Conservation (phyloP, 768 basidiomycete species). For the Hypsizygus marmoreus region DNA sequence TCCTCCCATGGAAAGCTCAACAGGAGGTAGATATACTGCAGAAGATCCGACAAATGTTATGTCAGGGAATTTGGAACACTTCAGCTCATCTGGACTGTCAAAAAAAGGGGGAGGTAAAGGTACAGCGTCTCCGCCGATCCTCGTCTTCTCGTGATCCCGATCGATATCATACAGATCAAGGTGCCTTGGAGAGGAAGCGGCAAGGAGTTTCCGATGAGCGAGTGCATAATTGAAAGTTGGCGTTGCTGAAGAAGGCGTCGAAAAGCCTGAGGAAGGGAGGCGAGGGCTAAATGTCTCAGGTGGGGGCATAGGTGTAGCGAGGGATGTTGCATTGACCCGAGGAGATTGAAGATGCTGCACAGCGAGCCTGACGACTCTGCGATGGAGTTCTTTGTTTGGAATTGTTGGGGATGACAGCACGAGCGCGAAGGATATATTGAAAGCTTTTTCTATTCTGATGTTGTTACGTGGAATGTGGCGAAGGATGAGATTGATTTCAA, state of each 20-base stretch:
- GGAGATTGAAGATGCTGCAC: slow-evolving; percentile 67
- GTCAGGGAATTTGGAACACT: slow-evolving; percentile 27
- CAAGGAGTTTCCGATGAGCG: slow-evolving; percentile 51
- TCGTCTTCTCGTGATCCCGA: slow-evolving; percentile 10
- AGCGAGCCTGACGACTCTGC: slow-evolving; percentile 51
- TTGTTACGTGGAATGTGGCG: slow-evolving; percentile 45
- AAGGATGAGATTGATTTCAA: slow-evolving; percentile 62
- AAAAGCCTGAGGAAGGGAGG: slow-evolving; percentile 51
- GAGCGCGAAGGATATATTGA: slow-evolving; percentile 56
- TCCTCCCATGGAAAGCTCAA: slow-evolving; percentile 34
- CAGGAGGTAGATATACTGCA: slow-evolving; percentile 42
- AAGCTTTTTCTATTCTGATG: slow-evolving; percentile 57
- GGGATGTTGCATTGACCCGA: slow-evolving; percentile 22
- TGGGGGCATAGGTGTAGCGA: slow-evolving; percentile 20
- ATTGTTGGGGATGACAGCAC: slow-evolving; percentile 50
- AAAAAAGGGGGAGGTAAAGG: slow-evolving; percentile 50
- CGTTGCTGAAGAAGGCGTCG: slow-evolving; percentile 50
- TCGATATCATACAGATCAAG: slow-evolving; percentile 17
- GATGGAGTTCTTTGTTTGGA: slow-evolving; percentile 26
- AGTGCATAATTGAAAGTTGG: slow-evolving; percentile 54
- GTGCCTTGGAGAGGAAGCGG: slow-evolving; percentile 44
- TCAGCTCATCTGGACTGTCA: slow-evolving; percentile 38
- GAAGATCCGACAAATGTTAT: slow-evolving; percentile 56
- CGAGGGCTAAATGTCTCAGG: slow-evolving; percentile 33
- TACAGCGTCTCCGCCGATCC: slow-evolving; percentile 15